These are phyloP conservation scores for Pleurotus ostreatus DNA, from an alignment of 768 basidiomycete species.

Conservation along the genomic window DNA sequence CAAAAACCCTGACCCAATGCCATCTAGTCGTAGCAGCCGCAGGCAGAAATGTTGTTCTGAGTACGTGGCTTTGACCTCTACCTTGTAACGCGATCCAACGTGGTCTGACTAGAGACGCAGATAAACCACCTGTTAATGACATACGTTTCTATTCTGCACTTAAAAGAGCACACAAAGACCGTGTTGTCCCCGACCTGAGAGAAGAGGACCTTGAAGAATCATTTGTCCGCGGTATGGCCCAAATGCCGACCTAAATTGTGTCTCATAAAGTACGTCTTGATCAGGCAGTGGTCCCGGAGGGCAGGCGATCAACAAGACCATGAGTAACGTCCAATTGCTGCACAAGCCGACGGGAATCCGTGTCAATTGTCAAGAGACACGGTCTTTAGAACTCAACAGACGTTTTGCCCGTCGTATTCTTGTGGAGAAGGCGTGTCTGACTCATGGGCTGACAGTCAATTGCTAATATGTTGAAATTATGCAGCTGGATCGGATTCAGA, in stretches of 20 bases:
- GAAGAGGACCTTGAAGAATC: conserved; percentile 84
- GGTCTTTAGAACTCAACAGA: conserved; percentile 78
- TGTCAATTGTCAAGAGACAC: conserved; percentile 84
- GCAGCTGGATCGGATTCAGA: conserved; percentile 67
- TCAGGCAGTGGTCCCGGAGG: conserved; percentile 90
- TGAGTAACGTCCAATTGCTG: conserved; percentile 85
- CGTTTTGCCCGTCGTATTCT: conserved; percentile 70
- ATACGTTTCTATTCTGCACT: conserved; percentile 62
- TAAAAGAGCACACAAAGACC: conserved; percentile 63
- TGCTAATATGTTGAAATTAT: conserved; percentile 17
- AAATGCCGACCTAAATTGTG: neutral
- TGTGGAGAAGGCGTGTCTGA: conserved; percentile 65
- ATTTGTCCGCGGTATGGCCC: conserved; percentile 73
- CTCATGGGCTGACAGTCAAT: conserved; percentile 14
- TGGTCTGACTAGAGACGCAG: conserved; percentile 11
- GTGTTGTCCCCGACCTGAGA: conserved; percentile 59
- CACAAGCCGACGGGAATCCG: conserved; percentile 88
- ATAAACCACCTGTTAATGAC: conserved; percentile 26
- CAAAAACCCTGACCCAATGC: conserved; percentile 50
- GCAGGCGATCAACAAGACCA: conserved; percentile 96
- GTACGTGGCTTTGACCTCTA: conserved; percentile 10
- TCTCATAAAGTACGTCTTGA: conserved; percentile 1
- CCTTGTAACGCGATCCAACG: conserved; percentile 19
- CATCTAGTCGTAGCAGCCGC: conserved; percentile 46
- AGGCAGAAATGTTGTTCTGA: conserved; percentile 32